These are phyloP conservation scores for Aureobasidium sp. DNA, from an alignment of 2,329 filamentous ascomycete species.

Conservation along the genomic window DNA sequence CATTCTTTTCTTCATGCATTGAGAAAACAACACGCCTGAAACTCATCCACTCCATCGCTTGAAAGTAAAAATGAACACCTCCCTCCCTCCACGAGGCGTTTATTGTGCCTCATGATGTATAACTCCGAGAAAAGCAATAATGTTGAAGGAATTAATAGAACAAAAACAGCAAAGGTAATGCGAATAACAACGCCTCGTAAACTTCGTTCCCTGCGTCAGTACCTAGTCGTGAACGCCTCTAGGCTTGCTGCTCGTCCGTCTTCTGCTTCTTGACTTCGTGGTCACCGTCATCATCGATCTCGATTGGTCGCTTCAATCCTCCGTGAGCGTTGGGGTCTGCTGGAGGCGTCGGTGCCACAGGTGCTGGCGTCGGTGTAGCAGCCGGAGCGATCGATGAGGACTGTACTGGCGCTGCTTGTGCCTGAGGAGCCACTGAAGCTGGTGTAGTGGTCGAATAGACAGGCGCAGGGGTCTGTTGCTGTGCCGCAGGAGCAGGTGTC, in stretches of 20 bases:
- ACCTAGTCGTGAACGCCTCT: neutral
- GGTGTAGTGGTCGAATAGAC: neutral
- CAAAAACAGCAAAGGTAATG: neutral
- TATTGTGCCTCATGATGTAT: neutral
- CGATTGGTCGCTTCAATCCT: conserved; percentile 7
- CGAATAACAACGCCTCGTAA: conserved; percentile 4
- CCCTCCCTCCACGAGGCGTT: neutral
- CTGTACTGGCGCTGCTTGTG: neutral
- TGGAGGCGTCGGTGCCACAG: neutral
- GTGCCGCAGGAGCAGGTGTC: neutral
- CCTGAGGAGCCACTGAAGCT: neutral
- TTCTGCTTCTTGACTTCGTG: conserved; percentile 14
- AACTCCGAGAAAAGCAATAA: neutral
- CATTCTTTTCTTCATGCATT: neutral
- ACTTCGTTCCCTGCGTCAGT: neutral
- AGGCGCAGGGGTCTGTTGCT: neutral
- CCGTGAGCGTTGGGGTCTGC: neutral
- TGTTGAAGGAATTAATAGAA: neutral
- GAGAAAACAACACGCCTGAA: neutral
- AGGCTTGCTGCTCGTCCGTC: neutral
- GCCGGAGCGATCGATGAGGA: neutral
- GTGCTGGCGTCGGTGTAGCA: neutral
- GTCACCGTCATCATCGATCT: conserved; percentile 12
- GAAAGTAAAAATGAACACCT: neutral
- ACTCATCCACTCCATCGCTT: conserved; percentile 1